A percentile compares a stretch with the other conserved stretches of the same genome.
These are phyloP conservation scores for Microcyclospora pomicola DNA, from an alignment of 2,329 filamentous ascomycete genomes.

Conservation along the genomic window DNA sequence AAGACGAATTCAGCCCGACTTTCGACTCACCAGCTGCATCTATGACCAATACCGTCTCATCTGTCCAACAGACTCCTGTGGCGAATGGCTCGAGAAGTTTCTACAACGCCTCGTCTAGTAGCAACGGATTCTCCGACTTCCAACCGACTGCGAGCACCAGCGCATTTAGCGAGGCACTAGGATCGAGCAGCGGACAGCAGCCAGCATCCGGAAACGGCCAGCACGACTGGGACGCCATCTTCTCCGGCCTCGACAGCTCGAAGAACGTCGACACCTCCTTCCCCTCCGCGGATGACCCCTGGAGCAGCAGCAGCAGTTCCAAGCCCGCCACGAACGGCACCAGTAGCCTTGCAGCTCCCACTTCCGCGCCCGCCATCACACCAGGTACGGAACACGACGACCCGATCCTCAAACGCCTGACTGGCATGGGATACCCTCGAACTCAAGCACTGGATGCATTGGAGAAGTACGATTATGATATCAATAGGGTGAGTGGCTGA, in stretches of 20 bases:
- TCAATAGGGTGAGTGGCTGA: constrained; percentile 62
- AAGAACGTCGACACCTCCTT: constrained; percentile 18
- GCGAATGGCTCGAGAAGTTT: constrained; percentile 7
- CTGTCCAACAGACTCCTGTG: constrained; percentile 25
- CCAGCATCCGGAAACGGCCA: constrained; percentile 28
- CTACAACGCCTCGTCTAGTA: constrained; percentile 7
- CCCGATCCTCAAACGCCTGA: constrained; percentile 77
- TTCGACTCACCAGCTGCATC: constrained; percentile 54
- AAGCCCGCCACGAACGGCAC: constrained; percentile 3
- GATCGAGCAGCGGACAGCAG: constrained; percentile 12
- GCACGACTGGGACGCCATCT: constrained; percentile 93
- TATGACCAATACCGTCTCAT: constrained; percentile 34
- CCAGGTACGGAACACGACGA: constrained; percentile 74
- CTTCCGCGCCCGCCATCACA: constrained; percentile 41
- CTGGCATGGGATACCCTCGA: constrained; percentile 74
- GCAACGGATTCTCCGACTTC: constrained; percentile 18
- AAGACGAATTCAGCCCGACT: constrained; percentile 64
- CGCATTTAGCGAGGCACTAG: constrained; percentile 3
- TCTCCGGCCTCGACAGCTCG: constrained; percentile 58
- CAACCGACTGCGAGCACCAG: constrained; percentile 6
- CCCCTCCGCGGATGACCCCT: constrained; percentile 13
- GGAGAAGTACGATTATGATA: constrained; percentile 91
- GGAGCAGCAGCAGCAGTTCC: constrained; percentile 9
- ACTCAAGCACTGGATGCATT: constrained; percentile 61
- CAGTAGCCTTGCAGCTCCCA: constrained; percentile 4